Evolutionary conservation across 2,329 filamentous ascomycete genomes (phyloP).

Genomic region (Epichloe scottii): DNA sequence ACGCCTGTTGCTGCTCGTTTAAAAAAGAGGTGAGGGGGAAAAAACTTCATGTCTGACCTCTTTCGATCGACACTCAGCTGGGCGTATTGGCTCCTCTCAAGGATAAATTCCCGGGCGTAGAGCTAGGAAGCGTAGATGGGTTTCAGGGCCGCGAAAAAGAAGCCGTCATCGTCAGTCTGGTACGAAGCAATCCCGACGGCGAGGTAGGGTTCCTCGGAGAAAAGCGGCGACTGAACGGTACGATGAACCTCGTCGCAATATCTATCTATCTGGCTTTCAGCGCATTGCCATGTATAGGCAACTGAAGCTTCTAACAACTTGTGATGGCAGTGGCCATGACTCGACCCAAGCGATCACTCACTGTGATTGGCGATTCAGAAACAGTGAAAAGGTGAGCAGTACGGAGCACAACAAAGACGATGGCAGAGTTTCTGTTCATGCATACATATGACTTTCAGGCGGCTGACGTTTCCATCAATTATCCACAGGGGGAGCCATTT

Average conservation of each 20-base stretch:
- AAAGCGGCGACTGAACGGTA: slow-evolving; percentile 85
- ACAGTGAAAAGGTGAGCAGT: slow-evolving; percentile 64
- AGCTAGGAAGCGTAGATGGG: slow-evolving; percentile 92
- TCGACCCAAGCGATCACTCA: slow-evolving; percentile 77
- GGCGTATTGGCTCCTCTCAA: slow-evolving; percentile 70
- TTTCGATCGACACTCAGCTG: slow-evolving; percentile 37
- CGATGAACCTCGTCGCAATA: slow-evolving; percentile 15
- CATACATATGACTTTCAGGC: not conserved
- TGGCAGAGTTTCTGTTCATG: not conserved
- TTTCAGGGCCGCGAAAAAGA: slow-evolving; percentile 98
- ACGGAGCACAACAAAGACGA: too few relatives aligned
- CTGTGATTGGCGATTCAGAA: slow-evolving; percentile 86
- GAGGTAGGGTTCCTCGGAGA: slow-evolving; percentile 92
- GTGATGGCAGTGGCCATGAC: slow-evolving; percentile 87
- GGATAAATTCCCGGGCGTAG: slow-evolving; percentile 69
- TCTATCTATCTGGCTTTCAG: too few relatives aligned
- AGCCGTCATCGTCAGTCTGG: slow-evolving; percentile 84
- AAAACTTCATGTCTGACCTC: slow-evolving; percentile 1
- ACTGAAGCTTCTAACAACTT: not conserved
- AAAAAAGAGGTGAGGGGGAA: not conserved
- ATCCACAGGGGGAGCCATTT: slow-evolving; percentile 63
- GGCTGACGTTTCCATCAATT: not conserved
- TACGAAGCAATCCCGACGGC: slow-evolving; percentile 73
- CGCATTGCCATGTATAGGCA: not conserved
- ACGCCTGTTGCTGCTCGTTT: not conserved